Evolutionary conservation across 495 filamentous ascomycete genomes (phyloP), one percentile per base, ranked within the genome.

Genomic region (Podospora didyma): DNA sequence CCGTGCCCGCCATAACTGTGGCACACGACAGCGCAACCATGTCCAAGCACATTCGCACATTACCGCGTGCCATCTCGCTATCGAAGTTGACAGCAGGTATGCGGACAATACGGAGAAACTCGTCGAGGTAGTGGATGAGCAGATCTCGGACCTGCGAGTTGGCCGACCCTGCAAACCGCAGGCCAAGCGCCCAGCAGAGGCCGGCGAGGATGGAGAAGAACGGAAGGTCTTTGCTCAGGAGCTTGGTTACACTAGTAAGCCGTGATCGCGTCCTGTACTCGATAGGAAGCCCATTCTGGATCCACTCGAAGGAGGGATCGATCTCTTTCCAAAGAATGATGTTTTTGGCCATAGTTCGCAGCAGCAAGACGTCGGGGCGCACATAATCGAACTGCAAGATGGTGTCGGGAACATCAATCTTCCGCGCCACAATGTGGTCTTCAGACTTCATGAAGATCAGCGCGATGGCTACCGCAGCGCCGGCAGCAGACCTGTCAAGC

Each of bases 381-480:
- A 97, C 86, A 67, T 97, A 96, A 65, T 97, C 95, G 66, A 96
- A 96, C 50, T 96, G 89, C 53, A 92, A 79, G 16, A 86, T 74
- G 0, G 92, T 90, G 62, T 96, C 89, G 5, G 95, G 94, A 1
- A 97, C 84, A 67, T 97, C 90, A 37, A 99, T 87, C 74, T 96
- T 97, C 53, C 86, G 82, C 3, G 94, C 95, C 46, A 99, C 76
- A n/a, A 85, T 83, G 52, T 86, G 81, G 64, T 99, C 89, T 53
- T 93, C 88, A 0, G 95, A 90, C 68, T 97, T 97, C 92, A 99
- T 95, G 70, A 92, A 99, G 46, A 97, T 93, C 41, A 97, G 81
- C n/a, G 90, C 85, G 48, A 97, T 79, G 2, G 94, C 92, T 48
- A 97, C 80, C 2, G 90, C 91, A 1, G 94, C 92, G 41, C 87